Percentiles rank a stretch among this genome's conserved stretches.
Evolutionary conservation across 129 eudicot genomes (phyloP).

Genomic region (Deinandra increscens): DNA sequence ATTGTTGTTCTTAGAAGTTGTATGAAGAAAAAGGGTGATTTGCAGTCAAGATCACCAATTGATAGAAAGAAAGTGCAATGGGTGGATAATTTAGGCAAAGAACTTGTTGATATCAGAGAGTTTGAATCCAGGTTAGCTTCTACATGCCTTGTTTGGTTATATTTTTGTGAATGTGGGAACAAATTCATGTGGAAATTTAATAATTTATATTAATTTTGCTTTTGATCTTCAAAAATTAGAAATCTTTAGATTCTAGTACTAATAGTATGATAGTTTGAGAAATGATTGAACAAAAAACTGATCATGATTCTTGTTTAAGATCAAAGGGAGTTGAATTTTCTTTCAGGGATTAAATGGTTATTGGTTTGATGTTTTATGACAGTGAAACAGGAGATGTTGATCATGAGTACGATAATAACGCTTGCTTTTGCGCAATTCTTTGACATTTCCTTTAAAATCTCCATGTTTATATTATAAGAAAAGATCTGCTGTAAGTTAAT

Average conservation of each 20-base stretch:
- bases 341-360: not conserved
- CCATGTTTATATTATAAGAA: constrained; percentile 30
- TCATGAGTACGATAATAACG: constrained; percentile 47
- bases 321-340: too few relatives aligned
- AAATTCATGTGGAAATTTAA: not conserved
- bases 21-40: constrained; percentile 36
- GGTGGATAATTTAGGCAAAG: constrained; percentile 65
- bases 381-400: constrained; percentile 71
- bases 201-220: constrained; percentile 4
- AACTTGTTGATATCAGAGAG: constrained; percentile 78
- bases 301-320: not conserved
- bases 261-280: not conserved
- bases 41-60: constrained; percentile 27
- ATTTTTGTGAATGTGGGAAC: constrained; percentile 10
- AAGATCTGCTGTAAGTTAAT: constrained; percentile 21
- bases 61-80: constrained; percentile 71
- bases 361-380: constrained; percentile 21
- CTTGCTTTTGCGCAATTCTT: constrained; percentile 67
- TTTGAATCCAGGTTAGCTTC: constrained; percentile 73
- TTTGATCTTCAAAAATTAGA: constrained; percentile 2
- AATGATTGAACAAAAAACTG: not conserved
- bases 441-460: constrained; percentile 37
- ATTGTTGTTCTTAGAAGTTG: constrained; percentile 49
- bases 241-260: not conserved
- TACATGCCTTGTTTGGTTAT: not conserved